phyloP scores from a whole-genome alignment of 2,329 filamentous ascomycete genomes.

The Ceratocystis eucalypticola region DNA sequence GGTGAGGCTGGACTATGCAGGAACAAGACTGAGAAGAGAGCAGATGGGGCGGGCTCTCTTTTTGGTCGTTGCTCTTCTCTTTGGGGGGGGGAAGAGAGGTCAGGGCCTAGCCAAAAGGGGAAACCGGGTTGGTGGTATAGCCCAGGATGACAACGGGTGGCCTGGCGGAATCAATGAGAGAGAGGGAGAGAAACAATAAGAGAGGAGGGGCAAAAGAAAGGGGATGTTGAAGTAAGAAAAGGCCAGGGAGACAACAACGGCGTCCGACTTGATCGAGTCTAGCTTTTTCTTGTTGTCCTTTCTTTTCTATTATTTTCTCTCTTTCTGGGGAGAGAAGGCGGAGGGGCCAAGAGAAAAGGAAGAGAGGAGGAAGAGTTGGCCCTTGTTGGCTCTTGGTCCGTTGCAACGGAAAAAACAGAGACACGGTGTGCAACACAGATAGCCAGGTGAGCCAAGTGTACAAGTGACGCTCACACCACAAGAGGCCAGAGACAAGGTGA shows the following conservation, averaged over 20 bases:
- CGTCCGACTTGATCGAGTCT: background rate
- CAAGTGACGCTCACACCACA: background rate
- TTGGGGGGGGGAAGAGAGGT: background rate
- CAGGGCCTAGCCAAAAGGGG: slow-evolving; percentile 3
- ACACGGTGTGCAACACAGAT: slow-evolving; percentile 6
- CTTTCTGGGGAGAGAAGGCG: background rate
- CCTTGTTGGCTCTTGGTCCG: background rate
- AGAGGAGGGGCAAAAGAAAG: background rate
- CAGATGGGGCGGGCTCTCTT: slow-evolving; percentile 6
- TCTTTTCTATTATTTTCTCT: background rate
- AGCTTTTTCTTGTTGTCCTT: background rate
- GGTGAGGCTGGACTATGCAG: slow-evolving; percentile 6
- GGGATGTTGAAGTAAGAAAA: background rate
- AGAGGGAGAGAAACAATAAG: background rate
- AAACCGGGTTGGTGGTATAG: slow-evolving; percentile 6
- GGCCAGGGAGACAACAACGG: background rate
- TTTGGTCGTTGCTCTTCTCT: slow-evolving; percentile 3
- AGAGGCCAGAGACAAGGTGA: slow-evolving; percentile 1
- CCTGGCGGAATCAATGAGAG: background rate
- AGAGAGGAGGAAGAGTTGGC: background rate
- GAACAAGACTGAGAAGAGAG: slow-evolving; percentile 7
- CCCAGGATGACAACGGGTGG: slow-evolving; percentile 1
- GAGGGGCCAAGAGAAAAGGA: background rate
- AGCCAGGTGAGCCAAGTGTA: background rate
- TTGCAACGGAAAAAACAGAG: background rate